Conservation (phyloP, 2,329 filamentous ascomycete species). For the Cordyceps javanica region DNA sequence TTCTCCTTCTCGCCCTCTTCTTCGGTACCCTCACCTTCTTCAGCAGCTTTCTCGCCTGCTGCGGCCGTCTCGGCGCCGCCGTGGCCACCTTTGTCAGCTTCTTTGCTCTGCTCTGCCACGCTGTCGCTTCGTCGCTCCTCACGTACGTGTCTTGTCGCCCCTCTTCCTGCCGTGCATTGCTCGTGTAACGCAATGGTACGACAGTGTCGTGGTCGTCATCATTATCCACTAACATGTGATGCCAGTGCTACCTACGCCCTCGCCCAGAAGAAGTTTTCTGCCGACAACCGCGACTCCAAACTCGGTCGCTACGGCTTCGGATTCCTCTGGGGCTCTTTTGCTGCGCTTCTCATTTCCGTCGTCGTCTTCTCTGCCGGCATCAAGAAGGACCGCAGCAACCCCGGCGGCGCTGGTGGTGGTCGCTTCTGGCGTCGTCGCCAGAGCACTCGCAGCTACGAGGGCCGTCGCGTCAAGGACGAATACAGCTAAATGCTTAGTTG, state of each 20-base stretch:
- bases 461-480: slow-evolving; percentile 63
- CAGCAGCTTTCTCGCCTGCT: slow-evolving; percentile 62
- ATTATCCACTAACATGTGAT: neutral
- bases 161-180: neutral
- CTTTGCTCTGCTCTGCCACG: slow-evolving; percentile 63
- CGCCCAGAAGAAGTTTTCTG: slow-evolving; percentile 60
- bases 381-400: slow-evolving; percentile 31
- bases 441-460: slow-evolving; percentile 34
- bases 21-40: slow-evolving; percentile 66
- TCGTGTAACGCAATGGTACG: slow-evolving; percentile 16
- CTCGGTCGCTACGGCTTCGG: slow-evolving; percentile 66
- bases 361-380: slow-evolving; percentile 62
- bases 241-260: slow-evolving; percentile 55
- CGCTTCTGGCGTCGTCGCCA: slow-evolving; percentile 28
- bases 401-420: slow-evolving; percentile 22
- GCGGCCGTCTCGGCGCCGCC: slow-evolving; percentile 62
- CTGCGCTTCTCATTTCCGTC: slow-evolving; percentile 58
- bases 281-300: slow-evolving; percentile 47
- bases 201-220: neutral
- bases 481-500: slow-evolving; percentile 42
- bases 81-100: slow-evolving; percentile 53
- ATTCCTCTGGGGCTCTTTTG: slow-evolving; percentile 70
- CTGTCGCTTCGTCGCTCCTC: slow-evolving; percentile 63
- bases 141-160: slow-evolving; percentile 48
- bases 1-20: slow-evolving; percentile 78